These are phyloP conservation scores for Westerdykella sp. DNA, from an alignment of 2,329 filamentous ascomycete genomes.

Conservation along the genomic window DNA sequence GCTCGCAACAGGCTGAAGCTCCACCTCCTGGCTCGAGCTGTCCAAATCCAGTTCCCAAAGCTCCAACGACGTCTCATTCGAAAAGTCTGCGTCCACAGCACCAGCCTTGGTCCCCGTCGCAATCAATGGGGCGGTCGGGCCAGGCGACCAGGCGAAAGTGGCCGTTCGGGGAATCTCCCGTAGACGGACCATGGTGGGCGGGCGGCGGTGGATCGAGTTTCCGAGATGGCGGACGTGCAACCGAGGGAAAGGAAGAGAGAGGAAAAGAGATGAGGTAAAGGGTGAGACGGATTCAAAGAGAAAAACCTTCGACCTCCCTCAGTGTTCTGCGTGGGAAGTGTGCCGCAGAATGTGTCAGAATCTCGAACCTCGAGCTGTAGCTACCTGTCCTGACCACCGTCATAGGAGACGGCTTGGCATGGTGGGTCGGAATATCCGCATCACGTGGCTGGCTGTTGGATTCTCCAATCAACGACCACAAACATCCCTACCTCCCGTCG, in stretches of 20 bases:
- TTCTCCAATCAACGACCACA: constrained; percentile 9
- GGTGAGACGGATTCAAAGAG: neutral
- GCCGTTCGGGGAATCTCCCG: constrained; percentile 95
- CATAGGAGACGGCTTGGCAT: constrained; percentile 14
- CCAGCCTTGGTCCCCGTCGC: constrained; percentile 93
- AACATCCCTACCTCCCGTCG: neutral
- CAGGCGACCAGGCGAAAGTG: constrained; percentile 94
- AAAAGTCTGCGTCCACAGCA: constrained; percentile 95
- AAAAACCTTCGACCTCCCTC: neutral
- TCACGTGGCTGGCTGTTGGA: constrained; percentile 22
- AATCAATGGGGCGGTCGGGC: constrained; percentile 68
- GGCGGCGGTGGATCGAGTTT: constrained; percentile 9
- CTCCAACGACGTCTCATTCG: constrained; percentile 92
- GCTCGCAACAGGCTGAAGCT: constrained; percentile 78
- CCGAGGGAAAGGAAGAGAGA: constrained; percentile 12
- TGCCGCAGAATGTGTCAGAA: neutral
- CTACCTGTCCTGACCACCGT: constrained; percentile 33
- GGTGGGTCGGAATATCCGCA: constrained; percentile 6
- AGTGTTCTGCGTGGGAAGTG: neutral
- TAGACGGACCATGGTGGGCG: constrained; percentile 76
- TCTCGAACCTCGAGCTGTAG: constrained; percentile 6
- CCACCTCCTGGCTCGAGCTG: constrained; percentile 65
- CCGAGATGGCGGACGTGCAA: constrained; percentile 1
- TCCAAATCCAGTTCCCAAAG: constrained; percentile 91
- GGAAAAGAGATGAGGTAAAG: constrained; percentile 5